Percentiles rank a stretch among this genome's conserved stretches.
phyloP scores from a whole-genome alignment of 768 basidiomycete species.

The Mrakia frigida region DNA sequence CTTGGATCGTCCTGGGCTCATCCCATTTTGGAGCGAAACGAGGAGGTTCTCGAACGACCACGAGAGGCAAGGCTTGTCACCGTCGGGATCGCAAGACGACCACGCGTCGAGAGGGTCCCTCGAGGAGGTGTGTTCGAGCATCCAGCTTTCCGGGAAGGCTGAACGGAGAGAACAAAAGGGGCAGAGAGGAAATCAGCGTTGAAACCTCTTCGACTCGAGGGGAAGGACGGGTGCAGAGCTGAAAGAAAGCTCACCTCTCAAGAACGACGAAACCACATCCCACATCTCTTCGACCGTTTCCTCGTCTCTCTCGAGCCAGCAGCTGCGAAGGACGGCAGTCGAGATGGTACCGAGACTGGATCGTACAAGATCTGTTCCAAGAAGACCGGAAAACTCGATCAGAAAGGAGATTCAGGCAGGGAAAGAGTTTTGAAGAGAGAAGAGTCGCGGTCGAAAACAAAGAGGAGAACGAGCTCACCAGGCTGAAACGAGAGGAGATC shows the following conservation, averaged over 20 bases:
- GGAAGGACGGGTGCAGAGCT: background rate
- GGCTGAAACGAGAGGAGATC: background rate
- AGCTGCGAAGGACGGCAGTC: background rate
- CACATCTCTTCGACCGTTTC: background rate
- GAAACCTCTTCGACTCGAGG: no score
- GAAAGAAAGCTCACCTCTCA: background rate
- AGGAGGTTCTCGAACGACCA: background rate
- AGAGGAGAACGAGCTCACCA: background rate
- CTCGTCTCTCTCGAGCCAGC: background rate
- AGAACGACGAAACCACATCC: background rate
- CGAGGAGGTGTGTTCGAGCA: background rate
- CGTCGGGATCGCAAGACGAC: background rate
- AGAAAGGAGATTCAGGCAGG: background rate
- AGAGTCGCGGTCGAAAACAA: no score
- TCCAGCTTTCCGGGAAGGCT: background rate
- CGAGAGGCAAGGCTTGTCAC: background rate
- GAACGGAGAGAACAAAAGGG: background rate
- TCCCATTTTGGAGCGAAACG: background rate
- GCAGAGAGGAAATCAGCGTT: no score
- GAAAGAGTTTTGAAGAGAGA: background rate
- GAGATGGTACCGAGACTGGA: background rate
- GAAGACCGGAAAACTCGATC: background rate
- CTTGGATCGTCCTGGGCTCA: background rate
- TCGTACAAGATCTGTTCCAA: background rate
- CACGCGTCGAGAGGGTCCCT: background rate